These are phyloP conservation scores for Kazachstania taianensis DNA, from an alignment of 805 yeast species.

Conservation along the genomic window DNA sequence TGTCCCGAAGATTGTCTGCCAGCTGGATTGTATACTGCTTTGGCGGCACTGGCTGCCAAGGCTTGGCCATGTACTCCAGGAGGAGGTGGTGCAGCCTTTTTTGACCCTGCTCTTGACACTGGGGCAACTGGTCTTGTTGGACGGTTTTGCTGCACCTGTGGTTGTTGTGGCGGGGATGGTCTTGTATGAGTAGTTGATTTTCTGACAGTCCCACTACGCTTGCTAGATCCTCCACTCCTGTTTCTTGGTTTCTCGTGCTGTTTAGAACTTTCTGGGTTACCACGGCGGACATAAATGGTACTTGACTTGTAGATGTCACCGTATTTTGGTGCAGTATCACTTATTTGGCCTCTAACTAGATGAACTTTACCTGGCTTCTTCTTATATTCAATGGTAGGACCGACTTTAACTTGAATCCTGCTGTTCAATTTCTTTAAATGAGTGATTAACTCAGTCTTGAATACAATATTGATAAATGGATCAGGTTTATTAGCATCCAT, in stretches of 20 bases:
- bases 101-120: conserved; percentile 17
- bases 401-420: conserved; percentile 52
- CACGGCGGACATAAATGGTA: conserved; percentile 68
- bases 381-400: conserved; percentile 66
- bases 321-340: conserved; percentile 50
- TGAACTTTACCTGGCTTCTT: conserved; percentile 83
- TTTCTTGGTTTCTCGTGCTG: conserved; percentile 70
- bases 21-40: conserved; percentile 29
- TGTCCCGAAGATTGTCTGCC: no score
- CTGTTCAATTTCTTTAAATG: conserved; percentile 55
- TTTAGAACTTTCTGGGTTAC: conserved; percentile 62
- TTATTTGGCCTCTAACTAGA: conserved; percentile 56
- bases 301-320: conserved; percentile 83
- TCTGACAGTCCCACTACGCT: conserved; percentile 1
- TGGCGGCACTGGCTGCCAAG: conserved; percentile 35
- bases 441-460: conserved; percentile 83
- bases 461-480: conserved; percentile 63
- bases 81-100: conserved; percentile 31
- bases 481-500: conserved; percentile 48
- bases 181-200: conserved; percentile 10
- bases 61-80: conserved; percentile 21
- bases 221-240: conserved; percentile 15
- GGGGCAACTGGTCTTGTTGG: conserved; percentile 21
- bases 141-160: conserved; percentile 15
- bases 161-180: conserved; percentile 4